Evolutionary conservation across 192 early-diverging fungal species (phyloP), one percentile per base, ranked within the genome.

Genomic region (Coemansia sp.): DNA sequence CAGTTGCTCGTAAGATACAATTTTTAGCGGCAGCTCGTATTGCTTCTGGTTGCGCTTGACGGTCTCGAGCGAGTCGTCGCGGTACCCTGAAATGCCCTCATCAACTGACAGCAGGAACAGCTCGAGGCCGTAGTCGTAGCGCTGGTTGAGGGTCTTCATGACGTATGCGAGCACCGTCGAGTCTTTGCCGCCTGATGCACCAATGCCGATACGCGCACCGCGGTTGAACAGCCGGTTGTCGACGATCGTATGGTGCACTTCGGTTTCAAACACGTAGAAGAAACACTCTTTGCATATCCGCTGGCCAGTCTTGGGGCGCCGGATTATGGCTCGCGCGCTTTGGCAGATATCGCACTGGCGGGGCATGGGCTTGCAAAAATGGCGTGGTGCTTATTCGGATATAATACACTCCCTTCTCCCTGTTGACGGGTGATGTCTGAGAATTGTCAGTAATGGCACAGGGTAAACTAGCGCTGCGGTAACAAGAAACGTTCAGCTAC

Each of bases 11-110:
- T 99, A 99, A 1, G 92, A 94, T 17, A 99, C 88, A 59, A 99
- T 94, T 61, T 92, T 87, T 3, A 99, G 74, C 2, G 97, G 97
- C 56, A 99, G 86, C 11, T 82, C 84, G 66, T 99, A 99, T 73
- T 99, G 93, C 56, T 89, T 79, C 63, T 94, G 86, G 72, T 99
- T 99, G 49, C 95, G 79, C 68, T 98, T 96, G 34, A 99, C 97
- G 0, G 97, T 99, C 81, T 95, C 94, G 7, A 99, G 83, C 15
- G 95, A 97, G 70, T 99, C 97, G 78, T 99, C 97, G 63, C 97
- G 81, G 67, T 99, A 99, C 20, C 97, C 97, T 2, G 90, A 86
- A 60, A 99, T 99, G 15, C 97, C 97, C 81, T 99, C 97, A 75
- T 99, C 97, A 28, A 99, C 86, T 1, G 93, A 96, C 3, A 99